Evolutionary conservation across 495 filamentous ascomycete species (phyloP), one percentile per base, ranked within the genome.

Genomic region (Penicillium coprophilum): DNA sequence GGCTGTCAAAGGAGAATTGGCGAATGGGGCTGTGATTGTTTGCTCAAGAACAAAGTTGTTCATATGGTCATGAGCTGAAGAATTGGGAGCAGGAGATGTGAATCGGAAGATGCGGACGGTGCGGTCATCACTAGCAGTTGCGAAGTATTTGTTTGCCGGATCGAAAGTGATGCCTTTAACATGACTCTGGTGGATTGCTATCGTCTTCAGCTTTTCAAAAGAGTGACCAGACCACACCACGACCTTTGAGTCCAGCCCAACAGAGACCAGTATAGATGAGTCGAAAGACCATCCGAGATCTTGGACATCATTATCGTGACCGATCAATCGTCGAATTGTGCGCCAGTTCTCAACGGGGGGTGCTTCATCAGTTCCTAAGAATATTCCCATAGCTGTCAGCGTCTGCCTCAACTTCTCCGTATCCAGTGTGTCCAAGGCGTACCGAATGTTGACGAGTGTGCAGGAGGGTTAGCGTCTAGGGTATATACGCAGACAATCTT

Each of bases 101-200:
- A 96, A 99, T 50, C 92, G 87, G 74, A 95, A 96, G 56, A 99
- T 89, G 68, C 96, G 96, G 72, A 99, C 94, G 7, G 91, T 91
- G 30, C 94, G 87, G 67, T 99, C 94, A 68, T 99, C 94, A 73
- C 90, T 96, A 1, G 94, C 92, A 1, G 94, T 99, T 27, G 94
- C 94, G 73, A 99, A 99, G 77, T 96, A 97, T 67, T 97, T 97
- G 75, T 97, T 97, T 19, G 95, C 95, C 2, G 94, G 94, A 65
- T 99, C 94, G 66, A 99, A 99, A 1, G 92, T 96, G 64, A 99
- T 90, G 23, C 94, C 94, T 71, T 99, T 99, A 68, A 99, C 95
- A 65, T 97, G 94, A 65, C 92, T 96, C 66, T 95, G 89, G 64
- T 99, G 94, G 39, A 90, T 83, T 8, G 89, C 84, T 11, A 99